These are phyloP conservation scores for Prunus mira DNA, from an alignment of 306 rosid genomes.

Conservation along the genomic window DNA sequence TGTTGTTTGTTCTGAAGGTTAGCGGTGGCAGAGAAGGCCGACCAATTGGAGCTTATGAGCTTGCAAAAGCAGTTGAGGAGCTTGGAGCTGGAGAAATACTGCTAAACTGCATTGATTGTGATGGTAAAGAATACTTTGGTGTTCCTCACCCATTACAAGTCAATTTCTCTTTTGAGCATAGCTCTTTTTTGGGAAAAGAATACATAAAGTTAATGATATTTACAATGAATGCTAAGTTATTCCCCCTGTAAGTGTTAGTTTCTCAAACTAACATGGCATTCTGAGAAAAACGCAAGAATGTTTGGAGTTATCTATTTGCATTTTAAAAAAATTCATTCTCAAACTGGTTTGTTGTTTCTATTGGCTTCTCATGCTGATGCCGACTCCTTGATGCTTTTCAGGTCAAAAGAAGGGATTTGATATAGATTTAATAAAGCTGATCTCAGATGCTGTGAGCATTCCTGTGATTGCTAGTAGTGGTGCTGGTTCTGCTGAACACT, in stretches of 20 bases:
- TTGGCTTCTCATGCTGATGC: neutral
- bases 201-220: neutral
- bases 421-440: conserved; percentile 56
- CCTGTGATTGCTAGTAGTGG: conserved; percentile 99
- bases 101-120: conserved; percentile 93
- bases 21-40: conserved; percentile 93
- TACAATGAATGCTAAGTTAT: neutral
- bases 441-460: conserved; percentile 82
- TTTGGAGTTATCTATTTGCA: neutral
- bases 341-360: neutral
- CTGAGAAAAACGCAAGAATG: neutral
- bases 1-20: conserved; percentile 46
- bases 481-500: conserved; percentile 78
- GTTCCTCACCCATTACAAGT: neutral
- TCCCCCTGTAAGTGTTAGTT: neutral
- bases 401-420: conserved; percentile 99
- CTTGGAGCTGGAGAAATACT: conserved; percentile 99
- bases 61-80: conserved; percentile 90
- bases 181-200: neutral
- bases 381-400: conserved; percentile 29
- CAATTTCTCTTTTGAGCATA: neutral
- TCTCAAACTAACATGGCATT: neutral
- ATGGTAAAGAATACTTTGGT: conserved; percentile 51
- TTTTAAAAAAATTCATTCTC: neutral
- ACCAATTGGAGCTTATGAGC: conserved; percentile 95